Percentiles rank a stretch among this genome's conserved stretches.
Conservation (phyloP, 1,139 yeast genomes). For the Sugiyamaella pinicola region DNA sequence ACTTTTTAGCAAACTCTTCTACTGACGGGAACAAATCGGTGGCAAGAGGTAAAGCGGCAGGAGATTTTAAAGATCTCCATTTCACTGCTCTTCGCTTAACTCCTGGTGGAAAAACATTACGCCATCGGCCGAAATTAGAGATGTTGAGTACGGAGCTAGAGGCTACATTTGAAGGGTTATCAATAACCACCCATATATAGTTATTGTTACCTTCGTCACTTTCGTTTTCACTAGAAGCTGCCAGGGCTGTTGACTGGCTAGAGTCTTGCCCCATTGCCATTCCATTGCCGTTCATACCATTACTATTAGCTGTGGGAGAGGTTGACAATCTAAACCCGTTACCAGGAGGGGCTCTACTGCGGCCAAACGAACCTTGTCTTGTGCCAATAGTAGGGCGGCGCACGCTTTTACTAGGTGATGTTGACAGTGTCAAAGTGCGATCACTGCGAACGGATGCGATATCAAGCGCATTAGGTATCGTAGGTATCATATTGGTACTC, state of each 20-base stretch:
- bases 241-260: background rate
- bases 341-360: background rate
- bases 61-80: slow-evolving; percentile 91
- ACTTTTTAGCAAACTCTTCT: slow-evolving; percentile 54
- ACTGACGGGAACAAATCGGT: slow-evolving; percentile 74
- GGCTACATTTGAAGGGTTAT: slow-evolving; percentile 38
- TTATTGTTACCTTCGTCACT: slow-evolving; percentile 26
- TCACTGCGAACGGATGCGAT: background rate
- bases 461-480: background rate
- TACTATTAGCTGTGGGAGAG: slow-evolving; percentile 7
- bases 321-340: slow-evolving; percentile 7
- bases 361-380: slow-evolving; percentile 9
- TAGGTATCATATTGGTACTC: background rate
- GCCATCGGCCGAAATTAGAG: slow-evolving; percentile 70
- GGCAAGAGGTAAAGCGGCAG: slow-evolving; percentile 86
- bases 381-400: slow-evolving; percentile 16
- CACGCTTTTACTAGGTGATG: slow-evolving; percentile 4
- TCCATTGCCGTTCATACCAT: too few species aligned
- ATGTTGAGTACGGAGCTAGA: slow-evolving; percentile 33
- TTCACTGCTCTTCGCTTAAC: slow-evolving; percentile 69
- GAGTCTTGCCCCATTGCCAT: background rate
- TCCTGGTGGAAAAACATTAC: slow-evolving; percentile 76
- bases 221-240: background rate
- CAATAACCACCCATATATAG: slow-evolving; percentile 37
- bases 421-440: background rate